These are phyloP conservation scores for Leccinum obscurum DNA, from an alignment of 768 basidiomycete genomes.

Conservation along the genomic window DNA sequence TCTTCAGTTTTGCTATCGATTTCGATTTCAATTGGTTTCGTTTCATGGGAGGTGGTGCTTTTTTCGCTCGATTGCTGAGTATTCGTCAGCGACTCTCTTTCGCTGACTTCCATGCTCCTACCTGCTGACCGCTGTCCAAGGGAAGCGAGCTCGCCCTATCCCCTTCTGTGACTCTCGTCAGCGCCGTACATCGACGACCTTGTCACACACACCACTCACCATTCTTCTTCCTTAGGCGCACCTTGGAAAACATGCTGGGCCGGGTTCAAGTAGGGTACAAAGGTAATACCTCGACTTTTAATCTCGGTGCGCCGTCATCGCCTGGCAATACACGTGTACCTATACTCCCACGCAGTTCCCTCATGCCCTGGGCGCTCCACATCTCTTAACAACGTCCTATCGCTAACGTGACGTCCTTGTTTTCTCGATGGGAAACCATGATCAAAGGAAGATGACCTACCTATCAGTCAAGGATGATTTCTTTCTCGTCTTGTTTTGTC, in stretches of 20 bases:
- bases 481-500: neutral
- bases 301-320: too few relatives aligned
- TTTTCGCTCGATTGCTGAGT: neutral
- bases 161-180: neutral
- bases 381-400: neutral
- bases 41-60: neutral
- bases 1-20: neutral
- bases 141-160: neutral
- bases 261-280: neutral
- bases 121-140: neutral
- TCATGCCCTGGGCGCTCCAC: too few relatives aligned
- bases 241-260: neutral
- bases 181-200: neutral
- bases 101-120: neutral
- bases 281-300: neutral
- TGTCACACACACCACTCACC: neutral
- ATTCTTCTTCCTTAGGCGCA: neutral
- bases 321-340: neutral
- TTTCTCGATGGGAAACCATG: neutral
- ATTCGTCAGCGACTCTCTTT: neutral
- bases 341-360: neutral
- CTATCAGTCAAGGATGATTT: neutral
- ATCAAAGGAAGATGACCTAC: neutral
- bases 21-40: neutral
- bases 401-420: neutral